Evolutionary conservation across 768 basidiomycete species (phyloP), one percentile per base, ranked within the genome.

Genomic region (Pulveroboletus sp.): DNA sequence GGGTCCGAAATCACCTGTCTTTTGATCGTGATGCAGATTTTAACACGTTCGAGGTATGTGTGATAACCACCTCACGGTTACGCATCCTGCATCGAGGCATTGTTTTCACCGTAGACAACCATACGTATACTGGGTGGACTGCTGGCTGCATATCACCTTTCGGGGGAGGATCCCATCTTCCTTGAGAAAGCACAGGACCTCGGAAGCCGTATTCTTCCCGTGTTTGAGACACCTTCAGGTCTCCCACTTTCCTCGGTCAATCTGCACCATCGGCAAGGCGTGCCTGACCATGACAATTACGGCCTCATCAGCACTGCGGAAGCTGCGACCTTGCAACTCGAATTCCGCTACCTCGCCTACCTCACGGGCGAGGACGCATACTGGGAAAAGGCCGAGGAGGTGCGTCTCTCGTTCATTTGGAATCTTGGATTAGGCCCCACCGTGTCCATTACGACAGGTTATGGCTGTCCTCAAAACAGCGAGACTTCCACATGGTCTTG

Each of bases 101-200:
- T 34, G 27, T 52, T 33, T 38, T 34, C 40, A 29, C 40, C 35
- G 12, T 53, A 94, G 91, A 94, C 90, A 1, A 97, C 93, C 0
- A 97, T 97, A 44, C 84, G 94, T 20, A 80, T 95, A 1, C 75
- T 98, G 4, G 94, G 95, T 9, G 95, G 95, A 1, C 78, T 98
- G 5, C 74, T 97, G 2, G 84, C 93, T 2, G 87, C 93, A 1
- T 84, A 92, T 61, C 82, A 93, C 59, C 77, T 97, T 10, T 84
- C 90, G 0, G 75, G 66, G 2, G 70, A 79, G 27, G 87, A 94
- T 50, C 57, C 72, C 5, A 58, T 94, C 3, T 92, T 81, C 63
- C 78, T 97, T 10, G 74, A 84, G 48, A 84, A 82, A 52, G 91
- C 94, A 1, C 68, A 75, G 10, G 93, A 97, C 46, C 81, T 98